Evolutionary conservation across 2,329 filamentous ascomycete genomes (phyloP).

Genomic region (Sphaerulina musiva): DNA sequence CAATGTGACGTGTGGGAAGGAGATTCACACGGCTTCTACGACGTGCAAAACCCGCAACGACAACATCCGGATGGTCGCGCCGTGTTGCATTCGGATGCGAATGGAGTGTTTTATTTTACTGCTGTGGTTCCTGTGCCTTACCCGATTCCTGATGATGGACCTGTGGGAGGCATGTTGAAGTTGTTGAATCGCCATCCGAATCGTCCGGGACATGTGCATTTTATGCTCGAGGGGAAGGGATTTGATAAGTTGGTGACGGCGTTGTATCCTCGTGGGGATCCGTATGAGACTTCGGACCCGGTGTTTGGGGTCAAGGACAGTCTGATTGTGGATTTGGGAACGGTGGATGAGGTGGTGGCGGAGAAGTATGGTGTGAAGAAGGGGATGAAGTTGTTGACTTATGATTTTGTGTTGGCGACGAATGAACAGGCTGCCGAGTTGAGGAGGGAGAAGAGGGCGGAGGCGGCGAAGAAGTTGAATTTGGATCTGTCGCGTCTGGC

Average conservation of each 20-base stretch:
- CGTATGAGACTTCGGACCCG: constrained; percentile 73
- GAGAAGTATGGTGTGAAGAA: constrained; percentile 57
- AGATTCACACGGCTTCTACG: constrained; percentile 69
- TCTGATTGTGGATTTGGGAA: constrained; percentile 57
- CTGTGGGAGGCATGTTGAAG: constrained; percentile 44
- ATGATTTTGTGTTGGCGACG: constrained; percentile 71
- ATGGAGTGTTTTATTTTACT: constrained; percentile 76
- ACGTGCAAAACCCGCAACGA: constrained; percentile 65
- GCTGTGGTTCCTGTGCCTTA: constrained; percentile 79
- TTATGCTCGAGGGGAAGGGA: constrained; percentile 75
- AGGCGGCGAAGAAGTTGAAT: constrained; percentile 26
- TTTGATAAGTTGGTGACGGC: constrained; percentile 79
- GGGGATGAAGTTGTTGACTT: constrained; percentile 48
- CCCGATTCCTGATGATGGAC: constrained; percentile 75
- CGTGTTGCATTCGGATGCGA: constrained; percentile 59
- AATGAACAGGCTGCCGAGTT: constrained; percentile 61
- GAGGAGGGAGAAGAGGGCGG: constrained; percentile 57
- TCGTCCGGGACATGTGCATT: constrained; percentile 75
- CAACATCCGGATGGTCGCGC: constrained; percentile 63
- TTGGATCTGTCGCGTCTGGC: neutral
- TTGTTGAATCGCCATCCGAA: constrained; percentile 61
- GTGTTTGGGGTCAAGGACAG: constrained; percentile 82
- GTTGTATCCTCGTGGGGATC: constrained; percentile 67
- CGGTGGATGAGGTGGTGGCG: constrained; percentile 48
- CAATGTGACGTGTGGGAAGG: constrained; percentile 82